These are phyloP conservation scores for Blastomyces gilchristii DNA, from an alignment of 2,329 filamentous ascomycete genomes.

Conservation along the genomic window DNA sequence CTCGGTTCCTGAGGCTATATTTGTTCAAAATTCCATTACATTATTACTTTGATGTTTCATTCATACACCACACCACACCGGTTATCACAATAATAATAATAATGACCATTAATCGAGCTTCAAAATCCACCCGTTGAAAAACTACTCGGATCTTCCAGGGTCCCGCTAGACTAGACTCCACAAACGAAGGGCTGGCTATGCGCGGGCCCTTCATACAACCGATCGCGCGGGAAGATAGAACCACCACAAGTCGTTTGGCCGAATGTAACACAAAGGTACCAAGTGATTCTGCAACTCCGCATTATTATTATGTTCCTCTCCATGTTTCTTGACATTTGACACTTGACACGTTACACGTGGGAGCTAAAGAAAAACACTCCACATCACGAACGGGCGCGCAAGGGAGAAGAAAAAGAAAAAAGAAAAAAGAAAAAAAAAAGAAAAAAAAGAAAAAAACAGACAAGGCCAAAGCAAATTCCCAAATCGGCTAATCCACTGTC, in stretches of 20 bases:
- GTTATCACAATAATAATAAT: no score
- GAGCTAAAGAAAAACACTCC: background rate
- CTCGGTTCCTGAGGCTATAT: no score
- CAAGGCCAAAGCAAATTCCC: background rate
- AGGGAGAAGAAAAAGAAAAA: no score
- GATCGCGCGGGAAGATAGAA: background rate
- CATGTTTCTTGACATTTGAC: background rate
- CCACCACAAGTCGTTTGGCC: background rate
- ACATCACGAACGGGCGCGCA: no score
- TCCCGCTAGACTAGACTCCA: background rate
- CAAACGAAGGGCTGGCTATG: background rate
- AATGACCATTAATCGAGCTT: background rate
- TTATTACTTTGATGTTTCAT: background rate
- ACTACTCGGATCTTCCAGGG: background rate
- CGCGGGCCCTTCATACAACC: background rate
- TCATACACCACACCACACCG: no score
- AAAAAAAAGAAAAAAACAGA: background rate
- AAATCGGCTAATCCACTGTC: background rate
- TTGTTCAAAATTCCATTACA: background rate
- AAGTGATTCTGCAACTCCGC: background rate
- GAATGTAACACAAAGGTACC: background rate
- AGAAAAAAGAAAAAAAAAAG: background rate
- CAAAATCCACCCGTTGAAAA: background rate
- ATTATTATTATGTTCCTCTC: background rate
- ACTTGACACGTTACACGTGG: background rate